Conservation (phyloP, 2,329 filamentous ascomycete species). For the Hymenoscyphus albidus region DNA sequence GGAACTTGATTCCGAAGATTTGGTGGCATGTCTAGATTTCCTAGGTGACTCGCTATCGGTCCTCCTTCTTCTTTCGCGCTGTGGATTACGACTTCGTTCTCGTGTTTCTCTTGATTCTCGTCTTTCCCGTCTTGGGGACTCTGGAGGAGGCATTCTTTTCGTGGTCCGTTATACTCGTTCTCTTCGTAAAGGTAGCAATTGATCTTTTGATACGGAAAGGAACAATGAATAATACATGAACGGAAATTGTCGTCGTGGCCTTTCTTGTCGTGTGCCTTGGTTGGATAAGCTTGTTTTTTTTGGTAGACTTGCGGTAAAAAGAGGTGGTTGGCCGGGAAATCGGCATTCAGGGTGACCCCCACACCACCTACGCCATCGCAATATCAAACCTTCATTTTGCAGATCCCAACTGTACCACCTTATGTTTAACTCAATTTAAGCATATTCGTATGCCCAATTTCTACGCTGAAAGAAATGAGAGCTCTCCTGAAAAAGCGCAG, state of each 20-base stretch:
- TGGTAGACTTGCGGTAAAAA: not conserved
- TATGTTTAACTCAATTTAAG: too few species aligned
- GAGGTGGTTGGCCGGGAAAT: not conserved
- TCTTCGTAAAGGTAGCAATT: not conserved
- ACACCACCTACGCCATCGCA: not conserved
- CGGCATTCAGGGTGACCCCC: not conserved
- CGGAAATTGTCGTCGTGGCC: not conserved
- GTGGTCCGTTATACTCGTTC: conserved; percentile 5
- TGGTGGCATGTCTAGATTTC: conserved; percentile 22
- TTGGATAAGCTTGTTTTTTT: conserved; percentile 6
- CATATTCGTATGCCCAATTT: too few species aligned
- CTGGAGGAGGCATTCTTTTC: conserved; percentile 26
- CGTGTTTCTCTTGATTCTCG: conserved; percentile 21
- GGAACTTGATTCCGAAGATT: conserved; percentile 27
- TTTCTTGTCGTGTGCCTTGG: not conserved
- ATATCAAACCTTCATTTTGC: not conserved
- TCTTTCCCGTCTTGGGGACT: conserved; percentile 26
- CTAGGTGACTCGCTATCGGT: conserved; percentile 22
- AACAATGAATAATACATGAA: not conserved
- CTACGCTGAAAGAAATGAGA: too few species aligned
- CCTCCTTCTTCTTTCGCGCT: conserved; percentile 5
- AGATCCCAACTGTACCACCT: not conserved
- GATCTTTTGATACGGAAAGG: not conserved
- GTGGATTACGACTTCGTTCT: conserved; percentile 12
- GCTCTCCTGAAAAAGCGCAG: too few species aligned